Percentiles rank a stretch among this genome's conserved stretches.
Conservation (phyloP, 1,284 basidiomycete species). For the Stereum hirsutum region DNA sequence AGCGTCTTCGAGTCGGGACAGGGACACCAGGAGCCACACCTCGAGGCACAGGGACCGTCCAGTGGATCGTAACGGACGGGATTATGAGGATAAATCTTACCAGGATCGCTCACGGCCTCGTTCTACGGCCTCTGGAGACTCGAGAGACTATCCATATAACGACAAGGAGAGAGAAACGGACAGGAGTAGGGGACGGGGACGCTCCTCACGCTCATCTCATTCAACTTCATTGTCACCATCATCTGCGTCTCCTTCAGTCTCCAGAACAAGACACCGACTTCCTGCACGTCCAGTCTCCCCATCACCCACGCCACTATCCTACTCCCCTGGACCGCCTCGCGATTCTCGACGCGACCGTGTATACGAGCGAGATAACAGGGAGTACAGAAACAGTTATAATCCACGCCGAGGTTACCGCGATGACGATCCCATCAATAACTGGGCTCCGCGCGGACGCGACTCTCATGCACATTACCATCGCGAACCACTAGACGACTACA, state of each 20-base stretch:
- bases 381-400: constrained; percentile 2
- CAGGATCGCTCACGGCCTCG: background rate
- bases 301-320: too few relatives aligned
- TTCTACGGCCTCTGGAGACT: background rate
- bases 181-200: constrained; percentile 4
- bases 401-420: background rate
- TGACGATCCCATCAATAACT: constrained; percentile 5
- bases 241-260: constrained; percentile 21
- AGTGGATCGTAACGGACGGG: constrained; percentile 5
- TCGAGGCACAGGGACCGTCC: constrained; percentile 9
- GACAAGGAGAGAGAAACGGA: constrained; percentile 4
- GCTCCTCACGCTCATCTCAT: constrained; percentile 4
- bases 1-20: constrained; percentile 3
- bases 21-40: constrained; percentile 17
- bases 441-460: constrained; percentile 7
- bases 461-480: constrained; percentile 9
- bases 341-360: constrained; percentile 4
- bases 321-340: constrained; percentile 24
- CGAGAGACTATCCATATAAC: background rate
- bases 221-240: constrained; percentile 18
- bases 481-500: constrained; percentile 18
- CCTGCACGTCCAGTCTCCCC: constrained; percentile 24
- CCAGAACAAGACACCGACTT: constrained; percentile 31
- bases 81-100: background rate
- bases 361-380: constrained; percentile 5